Percentiles rank a stretch among this genome's conserved stretches.
Evolutionary conservation across 805 yeast genomes (phyloP).

Genomic region (Danielia reshetovae): DNA sequence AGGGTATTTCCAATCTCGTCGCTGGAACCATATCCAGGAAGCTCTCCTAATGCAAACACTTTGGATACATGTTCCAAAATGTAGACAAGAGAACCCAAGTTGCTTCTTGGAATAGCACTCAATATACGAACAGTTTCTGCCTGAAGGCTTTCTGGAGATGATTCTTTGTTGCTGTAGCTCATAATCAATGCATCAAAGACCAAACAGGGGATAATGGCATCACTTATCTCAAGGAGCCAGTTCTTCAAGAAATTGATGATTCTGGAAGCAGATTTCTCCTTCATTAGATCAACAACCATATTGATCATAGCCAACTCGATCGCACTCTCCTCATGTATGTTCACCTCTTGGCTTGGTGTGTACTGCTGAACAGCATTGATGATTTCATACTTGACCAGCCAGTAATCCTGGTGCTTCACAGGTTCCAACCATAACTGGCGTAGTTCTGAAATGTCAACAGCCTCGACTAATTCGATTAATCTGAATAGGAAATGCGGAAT

Average conservation of each 20-base stretch:
- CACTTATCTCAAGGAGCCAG: slow-evolving; percentile 41
- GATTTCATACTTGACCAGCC: slow-evolving; percentile 31
- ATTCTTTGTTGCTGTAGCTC: slow-evolving; percentile 15
- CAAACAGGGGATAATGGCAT: slow-evolving; percentile 40
- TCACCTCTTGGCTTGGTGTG: slow-evolving; percentile 7
- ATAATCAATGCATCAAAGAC: slow-evolving; percentile 30
- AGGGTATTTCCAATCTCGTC: slow-evolving; percentile 19
- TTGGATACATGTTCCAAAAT: slow-evolving; percentile 32
- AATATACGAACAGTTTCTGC: slow-evolving; percentile 23
- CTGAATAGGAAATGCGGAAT: slow-evolving; percentile 29
- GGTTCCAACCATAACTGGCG: slow-evolving; percentile 27
- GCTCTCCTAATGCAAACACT: slow-evolving; percentile 19
- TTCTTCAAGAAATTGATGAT: slow-evolving; percentile 32
- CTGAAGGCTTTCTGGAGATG: slow-evolving; percentile 1
- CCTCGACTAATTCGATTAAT: slow-evolving; percentile 18
- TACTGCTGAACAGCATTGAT: slow-evolving; percentile 20
- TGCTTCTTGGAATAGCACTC: slow-evolving; percentile 36
- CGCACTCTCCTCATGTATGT: slow-evolving; percentile 15
- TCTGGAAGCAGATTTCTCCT: slow-evolving; percentile 3
- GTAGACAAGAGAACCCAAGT: slow-evolving; percentile 32
- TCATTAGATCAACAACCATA: slow-evolving; percentile 11
- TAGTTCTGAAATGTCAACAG: slow-evolving; percentile 3
- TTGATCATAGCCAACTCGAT: slow-evolving; percentile 22
- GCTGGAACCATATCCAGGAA: slow-evolving; percentile 24
- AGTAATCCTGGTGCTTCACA: slow-evolving; percentile 28